phyloP scores from a whole-genome alignment of 306 rosid genomes.

The Glycine soja region DNA sequence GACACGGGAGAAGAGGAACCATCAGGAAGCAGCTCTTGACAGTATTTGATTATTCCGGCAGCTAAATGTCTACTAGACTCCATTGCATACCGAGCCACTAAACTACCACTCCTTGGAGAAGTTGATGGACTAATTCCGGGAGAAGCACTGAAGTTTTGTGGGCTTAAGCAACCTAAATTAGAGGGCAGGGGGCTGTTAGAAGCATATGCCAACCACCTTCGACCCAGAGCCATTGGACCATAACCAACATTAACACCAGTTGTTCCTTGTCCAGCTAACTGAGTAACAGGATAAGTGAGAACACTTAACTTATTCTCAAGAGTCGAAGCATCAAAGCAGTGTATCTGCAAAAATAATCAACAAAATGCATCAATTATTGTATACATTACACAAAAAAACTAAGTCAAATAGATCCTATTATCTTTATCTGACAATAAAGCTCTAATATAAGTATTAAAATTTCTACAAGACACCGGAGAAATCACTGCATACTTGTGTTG shows the following conservation, averaged over 20 bases:
- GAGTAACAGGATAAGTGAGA: conserved; percentile 88
- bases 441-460: conserved; percentile 13
- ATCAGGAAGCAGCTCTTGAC: conserved; percentile 82
- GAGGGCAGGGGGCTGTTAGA: conserved; percentile 70
- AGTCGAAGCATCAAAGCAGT: conserved; percentile 84
- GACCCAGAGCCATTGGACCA: conserved; percentile 96
- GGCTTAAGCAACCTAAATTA: conserved; percentile 74
- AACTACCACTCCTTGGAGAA: conserved; percentile 72
- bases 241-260: conserved; percentile 80
- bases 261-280: conserved; percentile 74
- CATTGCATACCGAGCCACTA: conserved; percentile 88
- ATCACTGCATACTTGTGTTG: conserved; percentile 74
- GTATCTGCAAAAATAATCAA: conserved; percentile 68
- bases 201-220: conserved; percentile 96
- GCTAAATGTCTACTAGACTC: conserved; percentile 88
- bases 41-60: conserved; percentile 74
- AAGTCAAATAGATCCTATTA: conserved; percentile 9
- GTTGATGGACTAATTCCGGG: conserved; percentile 79
- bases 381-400: conserved; percentile 1
- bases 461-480: conserved; percentile 20
- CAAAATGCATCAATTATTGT: conserved; percentile 36
- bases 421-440: conserved; percentile 22
- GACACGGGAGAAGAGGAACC: conserved; percentile 75
- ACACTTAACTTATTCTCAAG: conserved; percentile 84
- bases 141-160: conserved; percentile 71